Conservation (phyloP, 805 yeast species). For the Yamadazyma paraphyllophila region DNA sequence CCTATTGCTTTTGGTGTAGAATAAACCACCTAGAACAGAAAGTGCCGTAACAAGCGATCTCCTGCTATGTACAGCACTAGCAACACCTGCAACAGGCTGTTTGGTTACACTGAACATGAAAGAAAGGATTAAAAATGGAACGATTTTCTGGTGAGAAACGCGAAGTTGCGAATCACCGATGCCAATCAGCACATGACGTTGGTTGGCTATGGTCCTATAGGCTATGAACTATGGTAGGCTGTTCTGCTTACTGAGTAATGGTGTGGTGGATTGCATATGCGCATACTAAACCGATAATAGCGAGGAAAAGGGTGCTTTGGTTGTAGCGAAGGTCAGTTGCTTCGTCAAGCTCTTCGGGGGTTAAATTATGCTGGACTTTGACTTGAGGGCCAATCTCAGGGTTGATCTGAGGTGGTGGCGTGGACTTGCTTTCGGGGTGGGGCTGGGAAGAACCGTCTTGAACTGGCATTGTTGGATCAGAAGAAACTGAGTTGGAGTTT, state of each 20-base stretch:
- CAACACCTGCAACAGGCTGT: neutral
- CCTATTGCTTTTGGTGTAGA: slow-evolving; percentile 44
- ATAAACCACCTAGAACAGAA: slow-evolving; percentile 24
- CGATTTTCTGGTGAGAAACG: neutral
- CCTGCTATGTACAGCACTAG: neutral
- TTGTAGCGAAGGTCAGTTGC: slow-evolving; percentile 7
- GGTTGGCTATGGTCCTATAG: neutral
- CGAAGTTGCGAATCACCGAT: slow-evolving; percentile 2
- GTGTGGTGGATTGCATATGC: slow-evolving; percentile 6
- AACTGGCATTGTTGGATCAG: neutral
- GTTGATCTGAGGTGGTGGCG: neutral
- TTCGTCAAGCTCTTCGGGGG: slow-evolving; percentile 3
- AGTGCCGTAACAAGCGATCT: slow-evolving; percentile 4
- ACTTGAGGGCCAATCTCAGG: slow-evolving; percentile 3
- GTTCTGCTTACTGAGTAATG: neutral
- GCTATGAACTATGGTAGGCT: neutral
- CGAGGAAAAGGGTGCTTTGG: slow-evolving; percentile 6
- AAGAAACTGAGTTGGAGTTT: neutral
- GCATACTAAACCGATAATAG: slow-evolving; percentile 2
- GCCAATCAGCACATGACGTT: neutral
- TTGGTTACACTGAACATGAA: neutral
- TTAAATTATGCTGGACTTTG: neutral
- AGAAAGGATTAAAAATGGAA: neutral
- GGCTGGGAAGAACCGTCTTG: no score
- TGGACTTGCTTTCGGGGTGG: no score